A percentile compares a stretch with the other conserved stretches of the same genome.
phyloP scores from a whole-genome alignment of 176 grass and related monocot species.

The Carex parvula region DNA sequence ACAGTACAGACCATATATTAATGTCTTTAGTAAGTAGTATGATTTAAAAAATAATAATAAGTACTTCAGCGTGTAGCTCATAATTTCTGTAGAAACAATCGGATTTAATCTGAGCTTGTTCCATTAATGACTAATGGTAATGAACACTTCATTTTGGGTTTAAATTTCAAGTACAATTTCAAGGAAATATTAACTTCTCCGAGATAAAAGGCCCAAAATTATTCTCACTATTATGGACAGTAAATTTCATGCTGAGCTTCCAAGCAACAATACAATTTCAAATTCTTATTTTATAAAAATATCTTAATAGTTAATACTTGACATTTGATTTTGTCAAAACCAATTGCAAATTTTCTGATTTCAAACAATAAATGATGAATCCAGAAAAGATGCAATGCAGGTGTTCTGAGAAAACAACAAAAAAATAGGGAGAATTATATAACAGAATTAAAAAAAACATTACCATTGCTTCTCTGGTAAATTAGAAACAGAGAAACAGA shows the following conservation, averaged over 20 bases:
- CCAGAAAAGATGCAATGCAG: neutral
- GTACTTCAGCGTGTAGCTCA: neutral
- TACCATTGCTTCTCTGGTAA: slow-evolving; percentile 19
- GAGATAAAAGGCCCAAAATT: neutral
- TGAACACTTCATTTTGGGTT: neutral
- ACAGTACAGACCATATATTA: neutral
- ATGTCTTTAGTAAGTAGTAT: neutral
- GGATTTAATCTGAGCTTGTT: neutral
- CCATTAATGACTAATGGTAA: neutral
- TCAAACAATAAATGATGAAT: neutral
- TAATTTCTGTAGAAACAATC: neutral
- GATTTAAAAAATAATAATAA: neutral
- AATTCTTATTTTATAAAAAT: neutral
- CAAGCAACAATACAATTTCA: neutral
- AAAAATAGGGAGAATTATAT: neutral
- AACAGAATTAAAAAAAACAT: slow-evolving; percentile 11
- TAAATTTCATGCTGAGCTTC: neutral
- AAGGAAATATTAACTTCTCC: neutral
- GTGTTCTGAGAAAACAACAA: neutral
- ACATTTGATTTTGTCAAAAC: neutral
- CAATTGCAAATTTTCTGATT: neutral
- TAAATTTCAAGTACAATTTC: neutral
- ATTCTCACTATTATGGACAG: neutral
- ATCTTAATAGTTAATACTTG: neutral
- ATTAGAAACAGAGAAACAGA: slow-evolving; percentile 24